phyloP scores from a whole-genome alignment of 495 filamentous ascomycete species.

The Terfezia boudieri region DNA sequence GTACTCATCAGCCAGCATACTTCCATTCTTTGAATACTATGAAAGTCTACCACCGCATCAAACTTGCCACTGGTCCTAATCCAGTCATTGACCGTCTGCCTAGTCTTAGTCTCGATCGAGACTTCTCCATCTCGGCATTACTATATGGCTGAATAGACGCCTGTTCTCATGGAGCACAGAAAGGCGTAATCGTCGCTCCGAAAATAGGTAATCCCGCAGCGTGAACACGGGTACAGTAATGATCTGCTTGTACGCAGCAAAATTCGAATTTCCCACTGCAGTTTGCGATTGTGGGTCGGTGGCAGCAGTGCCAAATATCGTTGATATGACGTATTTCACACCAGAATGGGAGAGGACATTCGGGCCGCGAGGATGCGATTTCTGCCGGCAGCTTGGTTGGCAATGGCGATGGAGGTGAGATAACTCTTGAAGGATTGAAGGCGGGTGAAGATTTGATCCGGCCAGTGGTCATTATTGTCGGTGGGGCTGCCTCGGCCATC shows the following conservation, averaged over 20 bases:
- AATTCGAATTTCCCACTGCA: constrained; percentile 28
- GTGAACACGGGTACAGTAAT: constrained; percentile 33
- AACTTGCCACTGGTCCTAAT: constrained; percentile 29
- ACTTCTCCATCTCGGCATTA: constrained; percentile 30
- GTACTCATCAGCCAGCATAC: constrained; percentile 27
- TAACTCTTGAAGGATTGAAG: constrained; percentile 18
- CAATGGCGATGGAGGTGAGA: constrained; percentile 30
- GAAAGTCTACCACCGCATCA: constrained; percentile 43
- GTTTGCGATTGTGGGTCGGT: constrained; percentile 27
- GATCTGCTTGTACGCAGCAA: constrained; percentile 36
- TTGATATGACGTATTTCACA: constrained; percentile 26
- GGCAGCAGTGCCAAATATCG: constrained; percentile 37
- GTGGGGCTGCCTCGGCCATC: constrained; percentile 44
- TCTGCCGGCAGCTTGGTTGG: constrained; percentile 54
- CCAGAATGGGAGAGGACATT: constrained; percentile 24
- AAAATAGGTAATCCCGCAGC: constrained; percentile 33
- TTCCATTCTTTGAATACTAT: constrained; percentile 25
- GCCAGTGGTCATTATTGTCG: constrained; percentile 49
- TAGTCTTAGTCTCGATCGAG: too few relatives aligned
- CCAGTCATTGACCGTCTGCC: constrained; percentile 39
- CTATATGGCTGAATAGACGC: constrained; percentile 27
- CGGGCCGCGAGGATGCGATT: constrained; percentile 44
- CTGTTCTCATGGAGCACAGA: constrained; percentile 21
- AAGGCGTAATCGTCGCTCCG: constrained; percentile 48
- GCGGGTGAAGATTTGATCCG: constrained; percentile 39